Evolutionary conservation across 2,329 filamentous ascomycete genomes (phyloP), one percentile per base, ranked within the genome.

Genomic region (Scytalidium lignicola): DNA sequence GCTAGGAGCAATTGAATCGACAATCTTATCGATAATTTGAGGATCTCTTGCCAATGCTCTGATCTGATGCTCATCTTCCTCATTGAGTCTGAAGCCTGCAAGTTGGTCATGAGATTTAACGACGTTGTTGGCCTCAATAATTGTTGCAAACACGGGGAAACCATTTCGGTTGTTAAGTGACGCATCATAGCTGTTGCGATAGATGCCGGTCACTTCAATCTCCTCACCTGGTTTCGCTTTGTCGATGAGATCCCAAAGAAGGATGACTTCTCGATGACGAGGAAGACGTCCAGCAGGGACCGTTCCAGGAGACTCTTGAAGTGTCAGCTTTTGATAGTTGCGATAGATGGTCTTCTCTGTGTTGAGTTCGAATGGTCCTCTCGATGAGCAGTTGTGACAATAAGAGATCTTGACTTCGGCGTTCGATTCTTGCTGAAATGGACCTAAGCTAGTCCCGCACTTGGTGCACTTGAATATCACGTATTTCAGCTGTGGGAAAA

Each of bases 91-190:
- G 78, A 99, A 99, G 49, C 93, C 93, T 62, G 93, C 93, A 52
- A 99, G 84, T 70, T 99, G 91, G 66, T 99, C 93, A 65, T 99
- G 93, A 0, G 92, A 86, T 69, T 99, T 99, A 69, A 97, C 85
- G 4, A 97, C 83, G 58, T 99, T 91, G 70, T 99, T 99, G 21
- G 95, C 95, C 69, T 99, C 93, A 3, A 99, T 79, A 51, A 99
- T 93, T 0, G 93, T 99, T 3, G 93, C 92, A 68, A 99, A 99
- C 29, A 99, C 93, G 0, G 93, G 93, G 71, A 99, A 97, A 3
- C 93, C 93, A 64, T 97, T 99, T 64, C 93, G 92, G 73, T 96
- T 97, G 73, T 99, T 99, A 48, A 99, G 79, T 60, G 95, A 90
- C 3, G 93, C 91, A 66, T 97, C 92, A 64, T 96, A 99, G 72